A percentile compares a stretch with the other conserved stretches of the same genome.
phyloP scores from a whole-genome alignment of 805 yeast species.

The Tanozyma kutaoensis region DNA sequence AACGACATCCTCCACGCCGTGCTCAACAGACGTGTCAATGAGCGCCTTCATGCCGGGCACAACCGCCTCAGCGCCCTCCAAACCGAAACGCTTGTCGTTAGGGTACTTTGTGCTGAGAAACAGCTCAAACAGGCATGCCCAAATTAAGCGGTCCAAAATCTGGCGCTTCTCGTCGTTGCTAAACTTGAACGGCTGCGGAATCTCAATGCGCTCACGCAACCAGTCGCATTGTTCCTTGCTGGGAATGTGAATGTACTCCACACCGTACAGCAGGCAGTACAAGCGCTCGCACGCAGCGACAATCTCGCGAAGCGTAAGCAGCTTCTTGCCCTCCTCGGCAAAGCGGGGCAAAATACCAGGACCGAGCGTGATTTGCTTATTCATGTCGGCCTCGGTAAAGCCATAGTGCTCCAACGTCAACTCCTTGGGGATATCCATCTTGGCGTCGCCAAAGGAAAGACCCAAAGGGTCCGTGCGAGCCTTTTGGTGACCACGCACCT shows the following conservation, averaged over 20 bases:
- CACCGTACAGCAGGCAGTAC: conserved; percentile 83
- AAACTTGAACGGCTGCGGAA: conserved; percentile 76
- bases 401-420: conserved; percentile 87
- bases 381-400: conserved; percentile 75
- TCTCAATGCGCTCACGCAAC: conserved; percentile 94
- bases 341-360: conserved; percentile 96
- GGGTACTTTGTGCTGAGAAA: conserved; percentile 94
- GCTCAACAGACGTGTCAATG: conserved; percentile 85
- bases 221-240: conserved; percentile 94
- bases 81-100: conserved; percentile 95
- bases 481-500: conserved; percentile 95
- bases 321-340: conserved; percentile 47
- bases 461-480: conserved; percentile 95
- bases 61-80: conserved; percentile 96
- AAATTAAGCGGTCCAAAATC: conserved; percentile 88
- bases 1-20: conserved; percentile 90
- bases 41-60: conserved; percentile 95
- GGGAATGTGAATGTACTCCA: conserved; percentile 94
- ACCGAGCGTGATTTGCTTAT: conserved; percentile 77
- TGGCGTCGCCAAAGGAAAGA: conserved; percentile 68
- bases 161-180: conserved; percentile 87
- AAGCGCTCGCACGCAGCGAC: conserved; percentile 66
- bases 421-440: conserved; percentile 52
- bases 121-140: conserved; percentile 91
- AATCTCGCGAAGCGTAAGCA: conserved; percentile 68